Evolutionary conservation across 2,329 filamentous ascomycete genomes (phyloP), one percentile per base, ranked within the genome.

Genomic region (Aplosporella prunicola): DNA sequence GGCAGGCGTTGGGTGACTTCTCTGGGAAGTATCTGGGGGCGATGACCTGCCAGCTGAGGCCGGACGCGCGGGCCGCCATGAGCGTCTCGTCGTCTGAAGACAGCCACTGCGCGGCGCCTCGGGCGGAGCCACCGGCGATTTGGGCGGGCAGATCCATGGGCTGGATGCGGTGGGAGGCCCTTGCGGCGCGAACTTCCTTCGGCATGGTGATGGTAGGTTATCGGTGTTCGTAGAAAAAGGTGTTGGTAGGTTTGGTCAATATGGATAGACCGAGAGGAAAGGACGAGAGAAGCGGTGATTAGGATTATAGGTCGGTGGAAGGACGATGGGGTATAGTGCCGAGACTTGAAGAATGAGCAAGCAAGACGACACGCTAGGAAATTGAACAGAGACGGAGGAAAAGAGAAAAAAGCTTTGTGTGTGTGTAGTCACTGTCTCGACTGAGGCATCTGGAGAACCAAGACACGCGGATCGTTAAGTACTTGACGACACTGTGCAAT

Each of bases 11-110:
- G 41, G 80, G 62, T 9, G 71, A 71, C 66, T 93, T 93, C 56
- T 63, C 69, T 1, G 80, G 81, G 56, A 93, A 93, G 61, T 85
- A 76, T 44, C 71, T 74, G 43, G 70, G 69, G 50, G 86, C 79
- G 53, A 93, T 91, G 50, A 84, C 80, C 37, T 75, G 73, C 86
- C 86, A 93, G 61, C 88, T 89, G 56, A 87, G 71, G 16, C 82
- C 82, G 51, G 79, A 75, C 32, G 80, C 74, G 36, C 86, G 75
- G 11, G 84, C 82, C 28, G 67, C 63, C 44, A 89, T 67, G 28
- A 93, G 72, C 24, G 75, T 75, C 49, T 81, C 72, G 58, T 93
- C 86, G 48, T 91, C 84, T 32, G 76, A 69, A 2, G 72, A 65
- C 20, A 74, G 80, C 86, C 86, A 93, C 39, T 64, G 63, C 8